Percentiles rank a stretch among this genome's conserved stretches.
phyloP scores from a whole-genome alignment of 768 basidiomycete genomes.

The Mycena rebaudengoi region DNA sequence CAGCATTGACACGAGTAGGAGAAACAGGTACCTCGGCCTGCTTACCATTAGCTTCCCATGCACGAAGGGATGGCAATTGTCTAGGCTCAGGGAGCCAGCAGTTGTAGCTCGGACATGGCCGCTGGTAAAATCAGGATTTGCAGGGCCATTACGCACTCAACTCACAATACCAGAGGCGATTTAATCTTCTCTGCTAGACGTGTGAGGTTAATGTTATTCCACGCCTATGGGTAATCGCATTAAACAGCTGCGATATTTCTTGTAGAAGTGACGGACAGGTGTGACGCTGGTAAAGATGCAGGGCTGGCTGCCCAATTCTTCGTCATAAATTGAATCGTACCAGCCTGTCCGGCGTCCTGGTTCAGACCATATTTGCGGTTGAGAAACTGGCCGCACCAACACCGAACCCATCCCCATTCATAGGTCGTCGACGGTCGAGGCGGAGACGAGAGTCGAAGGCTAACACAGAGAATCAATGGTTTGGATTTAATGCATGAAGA shows the following conservation, averaged over 20 bases:
- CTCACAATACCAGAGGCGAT: slow-evolving; percentile 93
- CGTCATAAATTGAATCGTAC: slow-evolving; percentile 90
- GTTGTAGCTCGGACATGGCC: slow-evolving; percentile 96
- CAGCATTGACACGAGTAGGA: neutral
- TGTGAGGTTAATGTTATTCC: slow-evolving; percentile 95
- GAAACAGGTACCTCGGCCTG: neutral
- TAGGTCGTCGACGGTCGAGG: slow-evolving; percentile 81
- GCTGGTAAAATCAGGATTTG: slow-evolving; percentile 43
- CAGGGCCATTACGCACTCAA: neutral
- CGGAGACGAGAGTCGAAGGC: slow-evolving; percentile 94
- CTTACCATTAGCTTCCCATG: slow-evolving; percentile 91
- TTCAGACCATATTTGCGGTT: neutral
- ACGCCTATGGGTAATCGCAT: slow-evolving; percentile 64
- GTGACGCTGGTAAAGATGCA: slow-evolving; percentile 97
- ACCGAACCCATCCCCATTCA: slow-evolving; percentile 96
- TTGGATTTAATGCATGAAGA: neutral
- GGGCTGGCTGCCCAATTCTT: slow-evolving; percentile 85
- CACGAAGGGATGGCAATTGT: slow-evolving; percentile 96
- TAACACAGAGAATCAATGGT: slow-evolving; percentile 49
- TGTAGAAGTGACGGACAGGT: too few species aligned
- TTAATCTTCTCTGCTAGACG: slow-evolving; percentile 97
- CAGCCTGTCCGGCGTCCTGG: slow-evolving; percentile 63
- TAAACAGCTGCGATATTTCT: neutral
- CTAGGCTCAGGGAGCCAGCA: slow-evolving; percentile 87
- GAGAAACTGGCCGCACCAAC: slow-evolving; percentile 66